These are phyloP conservation scores for Colletotrichum karsti DNA, from an alignment of 2,329 filamentous ascomycete species.

Conservation along the genomic window DNA sequence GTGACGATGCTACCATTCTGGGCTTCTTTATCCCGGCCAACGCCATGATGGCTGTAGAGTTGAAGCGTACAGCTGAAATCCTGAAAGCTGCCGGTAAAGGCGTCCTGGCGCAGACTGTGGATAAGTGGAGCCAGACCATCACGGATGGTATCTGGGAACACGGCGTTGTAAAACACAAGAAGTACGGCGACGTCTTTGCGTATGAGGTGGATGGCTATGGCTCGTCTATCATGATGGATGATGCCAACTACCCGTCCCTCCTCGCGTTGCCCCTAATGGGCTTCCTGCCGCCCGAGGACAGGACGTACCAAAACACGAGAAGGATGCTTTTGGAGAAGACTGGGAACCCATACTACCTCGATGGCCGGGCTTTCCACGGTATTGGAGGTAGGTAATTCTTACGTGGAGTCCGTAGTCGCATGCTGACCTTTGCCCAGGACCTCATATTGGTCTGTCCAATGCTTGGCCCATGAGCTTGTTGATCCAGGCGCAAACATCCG, in stretches of 20 bases:
- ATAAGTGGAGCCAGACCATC: constrained; percentile 69
- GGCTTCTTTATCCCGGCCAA: constrained; percentile 96
- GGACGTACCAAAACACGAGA: constrained; percentile 87
- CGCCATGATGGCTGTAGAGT: constrained; percentile 93
- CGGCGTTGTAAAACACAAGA: constrained; percentile 79
- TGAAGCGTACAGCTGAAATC: constrained; percentile 77
- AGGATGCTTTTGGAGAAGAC: constrained; percentile 75
- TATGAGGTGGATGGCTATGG: constrained; percentile 91
- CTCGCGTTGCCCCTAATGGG: constrained; percentile 82
- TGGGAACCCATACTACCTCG: constrained; percentile 90
- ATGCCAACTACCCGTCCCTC: constrained; percentile 86
- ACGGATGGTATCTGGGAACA: constrained; percentile 84
- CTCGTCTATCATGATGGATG: constrained; percentile 85
- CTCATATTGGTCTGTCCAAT: constrained; percentile 82
- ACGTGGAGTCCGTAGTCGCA: too few species aligned
- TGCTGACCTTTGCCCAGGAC: constrained; percentile 45
- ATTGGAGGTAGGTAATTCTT: constrained; percentile 76
- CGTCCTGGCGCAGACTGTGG: constrained; percentile 63
- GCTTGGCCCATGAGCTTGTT: constrained; percentile 98
- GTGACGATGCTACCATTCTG: constrained; percentile 92
- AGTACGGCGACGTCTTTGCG: constrained; percentile 82
- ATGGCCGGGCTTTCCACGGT: constrained; percentile 79
- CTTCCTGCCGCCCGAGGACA: constrained; percentile 71
- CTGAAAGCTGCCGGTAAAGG: constrained; percentile 69
- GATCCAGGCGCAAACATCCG: constrained; percentile 88